Evolutionary conservation across 2,329 filamentous ascomycete genomes (phyloP), one percentile per base, ranked within the genome.

Genomic region (Ophiostoma sp.): DNA sequence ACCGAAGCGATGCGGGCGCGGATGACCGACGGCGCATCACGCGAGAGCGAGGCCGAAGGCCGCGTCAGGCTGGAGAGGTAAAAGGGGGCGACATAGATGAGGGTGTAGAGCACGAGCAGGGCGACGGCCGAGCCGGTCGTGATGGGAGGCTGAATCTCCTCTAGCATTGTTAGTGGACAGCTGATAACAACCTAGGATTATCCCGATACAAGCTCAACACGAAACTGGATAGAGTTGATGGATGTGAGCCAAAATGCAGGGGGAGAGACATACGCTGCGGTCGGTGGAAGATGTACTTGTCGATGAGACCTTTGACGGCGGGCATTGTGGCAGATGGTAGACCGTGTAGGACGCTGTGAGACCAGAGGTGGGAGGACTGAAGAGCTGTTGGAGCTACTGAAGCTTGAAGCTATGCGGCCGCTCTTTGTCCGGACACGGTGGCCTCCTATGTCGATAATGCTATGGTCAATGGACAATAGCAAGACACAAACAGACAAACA

Each of bases 1-100:
- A 97, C 94, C 67, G 89, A 90, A 68, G 89, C 85, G 74, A 97
- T 89, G 73, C 95, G 89, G 69, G 92, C 91, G 73, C 89, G 89
- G 79, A 99, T 98, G 66, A 96, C 92, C 11, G 90, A 89, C 9
- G 93, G 92, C 41, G 92, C 89, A 85, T 98, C 93, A 75, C 95
- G 88, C 70, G 91, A 91, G 41, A 96, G 85, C 67, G 84, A 86
- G 40, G 87, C 84, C 7, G 92, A 95, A 6, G 93, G 93, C 66
- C 93, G 87, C 5, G 94, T 96, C 27, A 87, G 84, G 4, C 87
- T 78, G 27, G 89, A 95, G 71, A 94, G 82, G 81, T 99, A 97
- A 78, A 98, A 92, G 38, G 95, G 94, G 3, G 91, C 81, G 74
- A 99, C 91, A 80, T 98, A 99, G 80, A 92, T 80, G 73, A 93